phyloP scores from a whole-genome alignment of 768 basidiomycete genomes.

The Pleurotus djamor region DNA sequence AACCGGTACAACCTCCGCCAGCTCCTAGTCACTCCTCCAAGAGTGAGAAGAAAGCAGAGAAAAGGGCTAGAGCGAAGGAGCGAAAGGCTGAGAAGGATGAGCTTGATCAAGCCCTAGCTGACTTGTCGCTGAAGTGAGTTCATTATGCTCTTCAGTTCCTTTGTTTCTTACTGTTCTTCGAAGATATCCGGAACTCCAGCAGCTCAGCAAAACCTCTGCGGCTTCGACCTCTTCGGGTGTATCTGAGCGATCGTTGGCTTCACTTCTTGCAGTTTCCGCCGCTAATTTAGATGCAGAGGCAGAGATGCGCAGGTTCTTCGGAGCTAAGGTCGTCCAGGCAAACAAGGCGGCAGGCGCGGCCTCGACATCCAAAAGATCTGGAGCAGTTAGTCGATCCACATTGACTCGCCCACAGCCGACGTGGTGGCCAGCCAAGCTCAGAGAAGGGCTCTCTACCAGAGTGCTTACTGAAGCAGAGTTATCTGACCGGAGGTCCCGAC shows the following conservation, averaged over 20 bases:
- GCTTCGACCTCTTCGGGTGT: constrained; percentile 14
- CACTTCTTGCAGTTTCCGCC: constrained; percentile 77
- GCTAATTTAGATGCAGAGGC: constrained; percentile 84
- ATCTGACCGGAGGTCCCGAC: constrained; percentile 33
- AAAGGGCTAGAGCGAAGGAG: constrained; percentile 64
- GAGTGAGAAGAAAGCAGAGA: constrained; percentile 57
- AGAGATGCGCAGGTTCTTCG: constrained; percentile 94
- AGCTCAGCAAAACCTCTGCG: constrained; percentile 24
- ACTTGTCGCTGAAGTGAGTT: constrained; percentile 75
- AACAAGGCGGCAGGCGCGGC: constrained; percentile 36
- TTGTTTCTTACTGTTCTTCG: too few species aligned
- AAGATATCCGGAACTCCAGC: constrained; percentile 56
- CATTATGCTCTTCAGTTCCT: background rate
- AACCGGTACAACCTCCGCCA: constrained; percentile 10
- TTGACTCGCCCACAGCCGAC: constrained; percentile 73
- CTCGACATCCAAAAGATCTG: constrained; percentile 34
- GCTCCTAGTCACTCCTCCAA: constrained; percentile 15
- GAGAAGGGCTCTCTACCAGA: constrained; percentile 74
- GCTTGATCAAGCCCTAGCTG: constrained; percentile 79
- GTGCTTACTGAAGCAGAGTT: constrained; percentile 55
- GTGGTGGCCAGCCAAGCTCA: constrained; percentile 71
- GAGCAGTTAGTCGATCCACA: constrained; percentile 54
- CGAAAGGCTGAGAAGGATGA: constrained; percentile 73
- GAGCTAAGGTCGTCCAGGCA: constrained; percentile 81
- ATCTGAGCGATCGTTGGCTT: constrained; percentile 32